These are phyloP conservation scores for Petunia secreta DNA, from an alignment of 257 asterid species.

Conservation along the genomic window DNA sequence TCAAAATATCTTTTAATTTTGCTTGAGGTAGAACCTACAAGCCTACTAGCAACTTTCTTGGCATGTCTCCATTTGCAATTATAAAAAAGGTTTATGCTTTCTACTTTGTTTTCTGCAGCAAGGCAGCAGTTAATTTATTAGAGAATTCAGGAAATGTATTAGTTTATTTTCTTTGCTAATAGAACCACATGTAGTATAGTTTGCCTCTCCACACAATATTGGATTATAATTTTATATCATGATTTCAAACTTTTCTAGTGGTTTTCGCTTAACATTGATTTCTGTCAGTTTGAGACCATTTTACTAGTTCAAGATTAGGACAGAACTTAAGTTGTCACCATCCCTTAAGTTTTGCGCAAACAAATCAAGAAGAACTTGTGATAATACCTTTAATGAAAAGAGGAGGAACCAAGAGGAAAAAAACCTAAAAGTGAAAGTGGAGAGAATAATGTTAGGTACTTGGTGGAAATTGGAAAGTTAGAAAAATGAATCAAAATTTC, in stretches of 20 bases:
- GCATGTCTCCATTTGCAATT: background rate
- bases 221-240: background rate
- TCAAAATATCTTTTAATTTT: background rate
- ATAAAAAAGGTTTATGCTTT: background rate
- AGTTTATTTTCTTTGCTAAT: background rate
- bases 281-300: background rate
- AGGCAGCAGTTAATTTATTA: background rate
- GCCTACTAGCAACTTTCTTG: background rate
- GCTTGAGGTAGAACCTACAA: background rate
- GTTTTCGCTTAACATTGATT: background rate
- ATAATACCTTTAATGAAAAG: background rate
- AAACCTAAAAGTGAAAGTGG: background rate
- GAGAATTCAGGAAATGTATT: background rate
- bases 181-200: background rate
- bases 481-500: background rate
- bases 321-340: background rate
- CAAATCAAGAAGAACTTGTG: background rate
- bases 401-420: background rate
- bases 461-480: background rate
- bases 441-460: background rate
- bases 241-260: background rate
- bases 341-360: background rate
- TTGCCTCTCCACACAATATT: background rate
- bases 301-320: background rate
- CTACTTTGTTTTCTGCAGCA: background rate